These are phyloP conservation scores for Chalaropsis ovoidea DNA, from an alignment of 2,329 filamentous ascomycete species.

Conservation along the genomic window DNA sequence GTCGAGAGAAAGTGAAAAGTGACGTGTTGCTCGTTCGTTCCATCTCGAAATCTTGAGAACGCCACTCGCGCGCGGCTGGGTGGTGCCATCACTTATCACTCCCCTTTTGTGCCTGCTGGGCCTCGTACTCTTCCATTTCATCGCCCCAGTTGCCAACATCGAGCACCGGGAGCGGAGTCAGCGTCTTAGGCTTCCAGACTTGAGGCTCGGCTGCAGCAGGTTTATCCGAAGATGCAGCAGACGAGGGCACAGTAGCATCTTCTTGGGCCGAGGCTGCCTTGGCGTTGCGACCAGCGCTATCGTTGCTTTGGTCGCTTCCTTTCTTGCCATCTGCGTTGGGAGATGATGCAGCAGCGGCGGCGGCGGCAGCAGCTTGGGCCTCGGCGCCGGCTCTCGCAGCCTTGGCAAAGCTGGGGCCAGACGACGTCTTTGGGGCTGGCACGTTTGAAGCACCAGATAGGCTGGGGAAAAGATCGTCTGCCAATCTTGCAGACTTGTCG, in stretches of 20 bases:
- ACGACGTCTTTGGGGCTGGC: constrained; percentile 16
- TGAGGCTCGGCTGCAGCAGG: background rate
- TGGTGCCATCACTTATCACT: background rate
- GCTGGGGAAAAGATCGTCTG: constrained; percentile 18
- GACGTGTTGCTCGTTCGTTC: background rate
- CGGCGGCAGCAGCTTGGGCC: constrained; percentile 16
- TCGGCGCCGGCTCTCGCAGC: constrained; percentile 24
- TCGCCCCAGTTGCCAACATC: constrained; percentile 46
- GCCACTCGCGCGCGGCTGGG: background rate
- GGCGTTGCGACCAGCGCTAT: background rate
- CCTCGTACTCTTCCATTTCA: constrained; percentile 45
- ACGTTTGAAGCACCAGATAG: constrained; percentile 16
- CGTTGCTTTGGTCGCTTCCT: background rate
- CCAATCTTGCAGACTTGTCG: background rate
- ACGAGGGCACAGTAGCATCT: background rate
- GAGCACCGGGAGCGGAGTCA: constrained; percentile 33
- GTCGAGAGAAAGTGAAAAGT: background rate
- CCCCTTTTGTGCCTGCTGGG: constrained; percentile 12
- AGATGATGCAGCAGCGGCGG: constrained; percentile 29
- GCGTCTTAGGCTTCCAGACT: constrained; percentile 26
- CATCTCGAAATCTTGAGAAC: background rate
- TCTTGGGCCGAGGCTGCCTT: constrained; percentile 22
- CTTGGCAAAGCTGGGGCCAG: constrained; percentile 23
- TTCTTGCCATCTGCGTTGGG: constrained; percentile 22
- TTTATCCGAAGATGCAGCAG: background rate